Evolutionary conservation across 148 eudicot species (phyloP).

Genomic region (Suaeda aralocaspica): DNA sequence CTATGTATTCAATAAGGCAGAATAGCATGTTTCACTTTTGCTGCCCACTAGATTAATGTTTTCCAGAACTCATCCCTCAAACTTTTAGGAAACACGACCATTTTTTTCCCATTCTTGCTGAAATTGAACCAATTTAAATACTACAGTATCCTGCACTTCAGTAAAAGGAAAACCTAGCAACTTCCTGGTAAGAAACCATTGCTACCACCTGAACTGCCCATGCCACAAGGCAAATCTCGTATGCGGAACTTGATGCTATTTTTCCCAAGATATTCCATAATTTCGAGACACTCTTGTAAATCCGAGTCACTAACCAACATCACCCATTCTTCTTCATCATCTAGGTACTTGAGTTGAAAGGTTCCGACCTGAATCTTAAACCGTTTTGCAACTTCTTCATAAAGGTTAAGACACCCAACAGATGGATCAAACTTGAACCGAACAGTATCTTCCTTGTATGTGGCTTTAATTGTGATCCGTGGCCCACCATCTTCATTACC

Average conservation of each 20-base stretch:
- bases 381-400: constrained; percentile 72
- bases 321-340: constrained; percentile 96
- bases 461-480: constrained; percentile 63
- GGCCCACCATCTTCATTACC: constrained; percentile 35
- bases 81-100: neutral
- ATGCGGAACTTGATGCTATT: constrained; percentile 61
- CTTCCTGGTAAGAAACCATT: constrained; percentile 47
- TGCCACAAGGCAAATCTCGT: constrained; percentile 44
- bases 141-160: neutral
- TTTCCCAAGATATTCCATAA: constrained; percentile 60
- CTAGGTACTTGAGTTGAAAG: constrained; percentile 87
- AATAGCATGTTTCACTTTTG: neutral
- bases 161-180: constrained; percentile 9
- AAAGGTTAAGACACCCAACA: constrained; percentile 52
- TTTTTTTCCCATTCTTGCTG: neutral
- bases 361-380: constrained; percentile 53
- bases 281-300: constrained; percentile 75
- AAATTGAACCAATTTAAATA: neutral
- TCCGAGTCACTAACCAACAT: constrained; percentile 73
- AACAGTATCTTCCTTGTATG: constrained; percentile 61
- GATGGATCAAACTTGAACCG: constrained; percentile 71
- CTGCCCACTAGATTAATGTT: constrained; percentile 5
- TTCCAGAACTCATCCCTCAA: neutral
- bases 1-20: neutral
- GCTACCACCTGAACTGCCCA: constrained; percentile 80